Conservation (phyloP, 495 filamentous ascomycete species). For the Diplogelasinospora grovesii region DNA sequence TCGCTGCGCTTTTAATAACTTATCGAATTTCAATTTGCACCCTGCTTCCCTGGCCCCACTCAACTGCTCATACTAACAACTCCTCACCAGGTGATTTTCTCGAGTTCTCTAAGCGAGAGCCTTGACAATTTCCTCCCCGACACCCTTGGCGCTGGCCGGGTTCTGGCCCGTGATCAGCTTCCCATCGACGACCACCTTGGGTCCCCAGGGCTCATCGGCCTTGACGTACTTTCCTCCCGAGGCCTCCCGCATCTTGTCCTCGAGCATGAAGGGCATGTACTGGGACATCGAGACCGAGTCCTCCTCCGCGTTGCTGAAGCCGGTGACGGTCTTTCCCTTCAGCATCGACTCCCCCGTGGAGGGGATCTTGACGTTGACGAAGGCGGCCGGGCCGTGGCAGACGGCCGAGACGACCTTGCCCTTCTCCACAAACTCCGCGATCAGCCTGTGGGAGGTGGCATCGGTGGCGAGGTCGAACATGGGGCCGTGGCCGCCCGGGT, state of each 20-base stretch:
- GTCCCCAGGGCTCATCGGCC: constrained; percentile 50
- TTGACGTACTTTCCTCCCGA: constrained; percentile 52
- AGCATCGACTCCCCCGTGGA: constrained; percentile 45
- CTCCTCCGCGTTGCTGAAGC: constrained; percentile 66
- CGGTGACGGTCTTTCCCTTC: constrained; percentile 53
- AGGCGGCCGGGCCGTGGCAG: constrained; percentile 61
- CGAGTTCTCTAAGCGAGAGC: too few species aligned
- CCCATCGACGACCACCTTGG: constrained; percentile 56
- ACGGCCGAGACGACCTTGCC: constrained; percentile 60
- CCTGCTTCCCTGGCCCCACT: too few species aligned
- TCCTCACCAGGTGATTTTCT: too few species aligned
- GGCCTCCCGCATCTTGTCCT: constrained; percentile 47
- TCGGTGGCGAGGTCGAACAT: constrained; percentile 63
- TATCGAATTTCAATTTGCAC: too few species aligned
- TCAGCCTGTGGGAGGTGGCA: constrained; percentile 45
- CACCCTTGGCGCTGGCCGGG: constrained; percentile 53
- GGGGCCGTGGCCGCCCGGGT: constrained; percentile 73
- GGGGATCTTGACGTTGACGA: constrained; percentile 50
- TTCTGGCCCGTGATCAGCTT: constrained; percentile 71
- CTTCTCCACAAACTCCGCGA: constrained; percentile 52
- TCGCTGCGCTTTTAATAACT: too few species aligned
- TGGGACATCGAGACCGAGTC: constrained; percentile 39
- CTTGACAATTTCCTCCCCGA: constrained; percentile 48
- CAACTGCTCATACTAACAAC: too few species aligned
- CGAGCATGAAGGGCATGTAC: constrained; percentile 58